A percentile compares a stretch with the other conserved stretches of the same genome.
Evolutionary conservation across 176 grass and related monocot species (phyloP).

Genomic region (Triticum timopheevii): DNA sequence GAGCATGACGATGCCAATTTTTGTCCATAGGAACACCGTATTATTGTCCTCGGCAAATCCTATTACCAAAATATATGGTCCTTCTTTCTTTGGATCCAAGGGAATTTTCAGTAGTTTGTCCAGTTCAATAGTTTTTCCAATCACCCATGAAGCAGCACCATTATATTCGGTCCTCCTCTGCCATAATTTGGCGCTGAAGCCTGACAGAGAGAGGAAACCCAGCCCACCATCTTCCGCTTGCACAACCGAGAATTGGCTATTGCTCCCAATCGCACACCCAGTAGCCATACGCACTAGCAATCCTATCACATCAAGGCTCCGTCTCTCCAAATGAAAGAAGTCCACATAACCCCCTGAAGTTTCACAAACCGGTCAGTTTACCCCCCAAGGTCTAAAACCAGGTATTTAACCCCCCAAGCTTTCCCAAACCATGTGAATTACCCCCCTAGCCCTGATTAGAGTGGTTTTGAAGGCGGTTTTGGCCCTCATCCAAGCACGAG

Average conservation of each 20-base stretch:
- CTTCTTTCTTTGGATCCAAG: background rate
- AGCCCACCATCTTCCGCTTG: background rate
- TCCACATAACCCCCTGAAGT: too few relatives aligned
- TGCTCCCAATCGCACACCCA: too few relatives aligned
- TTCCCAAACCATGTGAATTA: too few relatives aligned
- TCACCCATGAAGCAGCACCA: background rate
- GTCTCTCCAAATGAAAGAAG: too few relatives aligned
- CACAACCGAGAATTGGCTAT: background rate
- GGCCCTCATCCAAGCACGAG: too few relatives aligned
- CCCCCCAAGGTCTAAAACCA: too few relatives aligned
- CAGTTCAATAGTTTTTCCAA: background rate
- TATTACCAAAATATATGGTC: background rate
- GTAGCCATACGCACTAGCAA: too few relatives aligned
- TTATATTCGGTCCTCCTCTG: background rate
- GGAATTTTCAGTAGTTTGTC: background rate
- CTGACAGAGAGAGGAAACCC: background rate
- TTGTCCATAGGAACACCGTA: background rate
- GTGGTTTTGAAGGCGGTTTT: too few relatives aligned
- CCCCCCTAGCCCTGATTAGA: too few relatives aligned
- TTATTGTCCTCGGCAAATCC: background rate
- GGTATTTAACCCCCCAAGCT: too few relatives aligned
- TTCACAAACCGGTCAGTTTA: too few relatives aligned
- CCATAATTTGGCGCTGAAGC: background rate
- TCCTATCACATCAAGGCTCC: too few relatives aligned
- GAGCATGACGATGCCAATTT: background rate